A percentile compares a stretch with the other conserved stretches of the same genome.
Conservation (phyloP, 2,329 filamentous ascomycete species). For the Lasiodiplodia citricola region DNA sequence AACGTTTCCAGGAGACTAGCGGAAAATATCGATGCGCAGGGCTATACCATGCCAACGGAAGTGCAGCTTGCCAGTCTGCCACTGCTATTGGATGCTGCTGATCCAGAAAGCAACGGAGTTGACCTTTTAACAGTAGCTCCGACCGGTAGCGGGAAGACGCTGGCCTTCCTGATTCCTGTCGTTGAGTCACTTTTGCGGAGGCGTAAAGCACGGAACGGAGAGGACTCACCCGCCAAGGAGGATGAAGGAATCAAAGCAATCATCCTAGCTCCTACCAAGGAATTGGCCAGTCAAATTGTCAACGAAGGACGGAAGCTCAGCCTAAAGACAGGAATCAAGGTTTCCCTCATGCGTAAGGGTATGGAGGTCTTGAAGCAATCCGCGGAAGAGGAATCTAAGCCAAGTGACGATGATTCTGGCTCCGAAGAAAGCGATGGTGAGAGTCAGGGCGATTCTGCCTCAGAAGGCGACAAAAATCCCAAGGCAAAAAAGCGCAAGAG, state of each 20-base stretch:
- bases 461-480: constrained; percentile 43
- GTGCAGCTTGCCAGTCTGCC: constrained; percentile 89
- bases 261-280: constrained; percentile 57
- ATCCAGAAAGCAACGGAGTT: constrained; percentile 45
- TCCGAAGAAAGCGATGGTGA: constrained; percentile 42
- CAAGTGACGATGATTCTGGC: constrained; percentile 37
- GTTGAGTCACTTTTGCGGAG: constrained; percentile 70
- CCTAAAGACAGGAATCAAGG: constrained; percentile 75
- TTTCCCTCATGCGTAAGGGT: constrained; percentile 83
- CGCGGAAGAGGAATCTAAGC: constrained; percentile 48
- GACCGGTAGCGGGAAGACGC: constrained; percentile 94
- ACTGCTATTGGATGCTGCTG: constrained; percentile 57
- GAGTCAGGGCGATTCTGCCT: constrained; percentile 42
- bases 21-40: constrained; percentile 81
- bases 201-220: constrained; percentile 31
- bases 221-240: not conserved
- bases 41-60: constrained; percentile 87
- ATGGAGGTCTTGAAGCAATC: constrained; percentile 63
- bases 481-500: constrained; percentile 41
- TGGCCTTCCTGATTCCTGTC: constrained; percentile 88
- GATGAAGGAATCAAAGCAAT: constrained; percentile 40
- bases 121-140: constrained; percentile 90
- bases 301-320: constrained; percentile 83
- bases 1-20: constrained; percentile 74
- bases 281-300: constrained; percentile 56